These are phyloP conservation scores for Kalanchoe fedtschenkoi DNA, from an alignment of 164 flowering plant species.

Conservation along the genomic window DNA sequence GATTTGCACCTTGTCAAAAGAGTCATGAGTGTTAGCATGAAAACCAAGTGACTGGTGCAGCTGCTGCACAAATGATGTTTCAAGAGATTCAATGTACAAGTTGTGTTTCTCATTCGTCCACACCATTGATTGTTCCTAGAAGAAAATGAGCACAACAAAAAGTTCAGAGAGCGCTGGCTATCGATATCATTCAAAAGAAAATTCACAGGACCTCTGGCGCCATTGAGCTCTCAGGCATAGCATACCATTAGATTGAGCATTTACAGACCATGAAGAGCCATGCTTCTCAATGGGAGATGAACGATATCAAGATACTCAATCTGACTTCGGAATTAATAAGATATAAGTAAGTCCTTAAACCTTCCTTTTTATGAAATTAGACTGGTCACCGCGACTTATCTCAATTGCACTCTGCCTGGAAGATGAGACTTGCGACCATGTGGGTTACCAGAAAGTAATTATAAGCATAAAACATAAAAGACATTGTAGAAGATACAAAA, in stretches of 20 bases:
- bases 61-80: conserved; percentile 2
- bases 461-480: too few species aligned
- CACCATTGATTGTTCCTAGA: conserved; percentile 1
- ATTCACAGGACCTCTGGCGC: not conserved
- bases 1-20: not conserved
- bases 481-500: too few species aligned
- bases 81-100: not conserved
- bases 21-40: not conserved
- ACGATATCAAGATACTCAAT: too few species aligned
- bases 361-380: too few species aligned
- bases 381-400: too few species aligned
- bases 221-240: not conserved
- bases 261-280: not conserved
- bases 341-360: too few species aligned
- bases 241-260: not conserved
- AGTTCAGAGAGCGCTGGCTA: not conserved
- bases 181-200: not conserved
- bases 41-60: conserved; percentile 11
- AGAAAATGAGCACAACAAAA: not conserved
- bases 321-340: too few species aligned
- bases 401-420: too few species aligned
- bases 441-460: too few species aligned
- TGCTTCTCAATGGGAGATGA: too few species aligned
- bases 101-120: conserved; percentile 6
- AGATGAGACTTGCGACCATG: too few species aligned